Evolutionary conservation across 805 yeast genomes (phyloP), one percentile per base, ranked within the genome.

Genomic region (Wickerhamiella kurtzmanii): DNA sequence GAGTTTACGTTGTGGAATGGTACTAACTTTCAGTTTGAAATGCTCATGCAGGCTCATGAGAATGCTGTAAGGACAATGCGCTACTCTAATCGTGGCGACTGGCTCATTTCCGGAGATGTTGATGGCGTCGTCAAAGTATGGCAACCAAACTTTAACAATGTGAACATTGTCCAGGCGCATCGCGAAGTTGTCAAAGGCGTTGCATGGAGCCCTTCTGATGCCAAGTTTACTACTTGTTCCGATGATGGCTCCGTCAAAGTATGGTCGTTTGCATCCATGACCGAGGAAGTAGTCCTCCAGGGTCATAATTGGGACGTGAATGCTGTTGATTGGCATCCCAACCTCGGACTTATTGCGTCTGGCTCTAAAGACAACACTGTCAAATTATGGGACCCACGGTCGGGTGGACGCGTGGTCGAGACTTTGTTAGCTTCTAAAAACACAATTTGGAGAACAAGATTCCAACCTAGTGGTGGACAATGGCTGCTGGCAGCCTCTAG

Each of bases 301-400:
- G 97, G 97, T 2, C 99, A 92, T 65, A 95, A 94, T 62, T 92
- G 99, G 99, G 99, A 92, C 64, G 96, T 92, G 19, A 92, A 92
- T 61, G 78, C 88, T 46, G 84, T 94, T 46, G 97, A 92, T 63
- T 92, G 99, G 99, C 99, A 92, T 64, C 84, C 94, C 3, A 71
- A 73, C 11, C 67, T 85, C 64, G 96, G 96, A 0, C 70, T 92
- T 22, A 73, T 92, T 44, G 96, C 82, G 0, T 76, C 88, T 52
- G 99, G 96, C 0, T 92, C 97, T 0, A 92, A 94, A 62, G 99
- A 92, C 64, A 94, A 94, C 63, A 68, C 87, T 54, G 76, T 92
- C 43, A 87, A 88, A 64, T 68, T 92, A 21, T 92, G 98, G 98
- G 99, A 92, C 61, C 99, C 99, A 9, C 72, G 98, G 52, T 71